phyloP scores from a whole-genome alignment of 2,329 filamentous ascomycete species.

The Leptographium wingfieldii region DNA sequence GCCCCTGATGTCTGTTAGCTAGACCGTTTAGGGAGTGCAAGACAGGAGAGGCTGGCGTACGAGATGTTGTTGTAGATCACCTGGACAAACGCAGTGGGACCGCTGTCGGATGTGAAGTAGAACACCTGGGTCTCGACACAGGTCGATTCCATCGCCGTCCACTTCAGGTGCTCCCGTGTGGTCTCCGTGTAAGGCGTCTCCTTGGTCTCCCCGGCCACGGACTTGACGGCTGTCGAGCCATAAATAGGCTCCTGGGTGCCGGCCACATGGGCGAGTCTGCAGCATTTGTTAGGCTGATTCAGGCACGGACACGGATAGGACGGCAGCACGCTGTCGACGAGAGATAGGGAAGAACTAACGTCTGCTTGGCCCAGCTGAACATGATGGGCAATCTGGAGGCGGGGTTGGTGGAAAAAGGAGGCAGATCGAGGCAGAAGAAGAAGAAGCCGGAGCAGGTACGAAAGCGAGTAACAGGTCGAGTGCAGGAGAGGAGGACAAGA shows the following conservation, averaged over 20 bases:
- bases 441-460: not conserved
- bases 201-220: conserved; percentile 71
- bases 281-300: not conserved
- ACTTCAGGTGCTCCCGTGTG: conserved; percentile 66
- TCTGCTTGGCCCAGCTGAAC: conserved; percentile 93
- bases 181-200: conserved; percentile 70
- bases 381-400: conserved; percentile 31
- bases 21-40: not conserved
- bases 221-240: conserved; percentile 73
- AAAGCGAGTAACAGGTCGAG: not conserved
- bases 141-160: conserved; percentile 69
- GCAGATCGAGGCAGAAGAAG: not conserved
- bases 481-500: not conserved
- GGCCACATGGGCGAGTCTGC: conserved; percentile 63
- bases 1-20: conserved; percentile 42
- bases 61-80: conserved; percentile 96
- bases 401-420: not conserved
- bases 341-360: conserved; percentile 39
- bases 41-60: conserved; percentile 33
- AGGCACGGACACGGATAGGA: not conserved
- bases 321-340: not conserved
- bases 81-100: conserved; percentile 67
- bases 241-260: conserved; percentile 96
- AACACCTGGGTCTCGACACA: conserved; percentile 92
- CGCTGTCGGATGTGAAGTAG: conserved; percentile 73